Percentiles rank a stretch among this genome's conserved stretches.
Evolutionary conservation across 306 rosid genomes (phyloP).

Genomic region (Cucumis hystrix): DNA sequence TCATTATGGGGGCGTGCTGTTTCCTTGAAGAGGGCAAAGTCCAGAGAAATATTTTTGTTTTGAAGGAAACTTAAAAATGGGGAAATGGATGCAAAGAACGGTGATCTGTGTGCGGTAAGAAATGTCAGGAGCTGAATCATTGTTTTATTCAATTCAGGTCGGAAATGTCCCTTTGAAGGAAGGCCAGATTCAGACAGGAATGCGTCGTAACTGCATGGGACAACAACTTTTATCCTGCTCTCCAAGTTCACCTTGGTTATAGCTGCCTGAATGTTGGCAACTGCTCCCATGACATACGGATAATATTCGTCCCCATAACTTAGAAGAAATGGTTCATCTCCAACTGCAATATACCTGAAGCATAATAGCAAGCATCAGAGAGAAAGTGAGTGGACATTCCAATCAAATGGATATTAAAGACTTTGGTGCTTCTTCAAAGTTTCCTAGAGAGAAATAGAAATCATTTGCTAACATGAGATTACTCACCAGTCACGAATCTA

Average conservation of each 20-base stretch:
- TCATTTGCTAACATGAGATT: background rate
- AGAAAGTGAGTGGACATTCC: constrained; percentile 5
- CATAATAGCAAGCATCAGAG: constrained; percentile 10
- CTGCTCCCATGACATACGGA: constrained; percentile 68
- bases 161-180: constrained; percentile 55
- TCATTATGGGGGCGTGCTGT: constrained; percentile 47
- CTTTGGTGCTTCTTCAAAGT: background rate
- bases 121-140: constrained; percentile 69
- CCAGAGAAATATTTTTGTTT: constrained; percentile 60
- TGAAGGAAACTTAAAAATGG: constrained; percentile 46
- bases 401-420: constrained; percentile 5
- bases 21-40: constrained; percentile 60
- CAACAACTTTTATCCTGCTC: constrained; percentile 65
- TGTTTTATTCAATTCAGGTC: constrained; percentile 70
- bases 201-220: constrained; percentile 80
- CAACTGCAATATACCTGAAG: constrained; percentile 81
- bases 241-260: constrained; percentile 50
- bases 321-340: constrained; percentile 79
- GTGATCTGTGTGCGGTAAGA: constrained; percentile 52
- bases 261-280: constrained; percentile 58
- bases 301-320: constrained; percentile 55
- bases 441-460: background rate
- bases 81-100: constrained; percentile 71
- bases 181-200: constrained; percentile 46
- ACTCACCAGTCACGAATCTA: background rate